phyloP scores from a whole-genome alignment of 75 land plant genomes.

The Pinus taeda region DNA sequence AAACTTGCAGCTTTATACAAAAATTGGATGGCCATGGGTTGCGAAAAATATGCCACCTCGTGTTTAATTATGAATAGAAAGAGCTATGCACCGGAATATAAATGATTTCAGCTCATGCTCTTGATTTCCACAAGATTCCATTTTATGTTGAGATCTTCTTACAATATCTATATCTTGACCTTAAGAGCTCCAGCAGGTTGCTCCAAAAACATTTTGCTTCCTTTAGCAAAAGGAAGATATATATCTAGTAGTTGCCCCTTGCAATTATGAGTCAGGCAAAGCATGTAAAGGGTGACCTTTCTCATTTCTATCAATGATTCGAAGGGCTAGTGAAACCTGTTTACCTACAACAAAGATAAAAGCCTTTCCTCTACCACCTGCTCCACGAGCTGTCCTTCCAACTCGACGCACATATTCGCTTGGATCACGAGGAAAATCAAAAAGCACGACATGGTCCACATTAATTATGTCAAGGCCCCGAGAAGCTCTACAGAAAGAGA shows the following conservation, averaged over 20 bases:
- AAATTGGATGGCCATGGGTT: not conserved
- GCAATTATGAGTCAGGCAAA: constrained; percentile 45
- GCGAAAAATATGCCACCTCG: not conserved
- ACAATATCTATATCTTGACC: not conserved
- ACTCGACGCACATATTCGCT: constrained; percentile 98
- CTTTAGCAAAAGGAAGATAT: not conserved
- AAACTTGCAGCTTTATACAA: not conserved
- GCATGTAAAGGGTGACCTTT: constrained; percentile 95
- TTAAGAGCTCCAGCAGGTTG: not conserved
- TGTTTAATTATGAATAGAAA: not conserved
- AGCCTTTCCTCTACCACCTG: constrained; percentile 88
- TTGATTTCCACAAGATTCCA: too few relatives aligned
- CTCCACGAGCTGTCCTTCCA: constrained; percentile 97
- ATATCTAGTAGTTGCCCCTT: not conserved
- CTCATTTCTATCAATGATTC: constrained; percentile 77
- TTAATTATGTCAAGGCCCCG: constrained; percentile 82
- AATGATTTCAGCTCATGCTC: not conserved
- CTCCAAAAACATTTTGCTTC: not conserved
- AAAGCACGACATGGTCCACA: constrained; percentile 94
- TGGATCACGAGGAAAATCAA: constrained; percentile 98
- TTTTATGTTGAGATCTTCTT: not conserved
- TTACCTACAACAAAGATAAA: constrained; percentile 93
- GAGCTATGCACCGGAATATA: not conserved
- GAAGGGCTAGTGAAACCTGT: constrained; percentile 86
- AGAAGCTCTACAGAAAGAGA: constrained; percentile 66